Percentiles rank a stretch among this genome's conserved stretches.
Evolutionary conservation across 2,329 filamentous ascomycete genomes (phyloP).

Genomic region (Parastagonospora avenae): DNA sequence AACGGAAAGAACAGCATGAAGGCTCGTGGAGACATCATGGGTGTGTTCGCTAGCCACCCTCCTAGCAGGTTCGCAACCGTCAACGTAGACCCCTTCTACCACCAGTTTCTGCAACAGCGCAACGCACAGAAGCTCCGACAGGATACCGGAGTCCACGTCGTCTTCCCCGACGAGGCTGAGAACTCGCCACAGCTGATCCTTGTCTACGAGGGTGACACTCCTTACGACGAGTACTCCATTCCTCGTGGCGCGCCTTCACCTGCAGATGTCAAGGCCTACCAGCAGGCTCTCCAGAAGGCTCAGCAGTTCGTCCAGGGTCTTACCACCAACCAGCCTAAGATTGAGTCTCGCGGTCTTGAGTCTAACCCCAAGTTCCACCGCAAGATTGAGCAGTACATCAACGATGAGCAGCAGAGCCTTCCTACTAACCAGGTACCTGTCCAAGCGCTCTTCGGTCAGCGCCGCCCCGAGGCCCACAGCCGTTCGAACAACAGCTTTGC

Average conservation of each 20-base stretch:
- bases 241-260: constrained; percentile 61
- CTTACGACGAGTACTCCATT: constrained; percentile 58
- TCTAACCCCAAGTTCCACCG: constrained; percentile 66
- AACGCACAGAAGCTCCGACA: constrained; percentile 68
- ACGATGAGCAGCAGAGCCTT: constrained; percentile 59
- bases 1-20: constrained; percentile 83
- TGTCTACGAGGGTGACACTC: constrained; percentile 72
- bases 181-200: constrained; percentile 68
- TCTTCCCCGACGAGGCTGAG: constrained; percentile 69
- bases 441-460: constrained; percentile 58
- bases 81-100: constrained; percentile 77
- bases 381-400: constrained; percentile 65
- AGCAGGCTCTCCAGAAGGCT: constrained; percentile 63
- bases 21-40: constrained; percentile 75
- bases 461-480: constrained; percentile 55
- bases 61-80: constrained; percentile 72
- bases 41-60: constrained; percentile 74
- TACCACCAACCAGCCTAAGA: constrained; percentile 60
- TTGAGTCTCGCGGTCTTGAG: constrained; percentile 59
- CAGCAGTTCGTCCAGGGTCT: constrained; percentile 61
- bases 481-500: constrained; percentile 64
- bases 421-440: constrained; percentile 60
- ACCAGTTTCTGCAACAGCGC: constrained; percentile 71
- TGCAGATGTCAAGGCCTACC: constrained; percentile 61
- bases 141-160: constrained; percentile 73